Evolutionary conservation across 352 stramenopile genomes (phyloP).

Genomic region (Globisporangium cylindrosporum): DNA sequence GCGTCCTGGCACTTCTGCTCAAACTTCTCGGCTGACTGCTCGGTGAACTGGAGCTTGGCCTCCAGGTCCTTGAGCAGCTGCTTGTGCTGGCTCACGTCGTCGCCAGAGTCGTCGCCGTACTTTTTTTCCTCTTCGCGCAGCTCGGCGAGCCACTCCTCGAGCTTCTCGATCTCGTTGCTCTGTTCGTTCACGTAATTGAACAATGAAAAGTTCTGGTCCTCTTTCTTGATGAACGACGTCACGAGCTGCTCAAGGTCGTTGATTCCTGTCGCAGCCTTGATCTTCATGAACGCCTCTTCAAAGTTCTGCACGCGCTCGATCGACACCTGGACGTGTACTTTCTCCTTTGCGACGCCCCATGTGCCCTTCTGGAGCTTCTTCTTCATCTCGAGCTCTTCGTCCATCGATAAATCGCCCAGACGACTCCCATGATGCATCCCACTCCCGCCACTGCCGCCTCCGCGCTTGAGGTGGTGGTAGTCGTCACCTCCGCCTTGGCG

Average conservation of each 20-base stretch:
- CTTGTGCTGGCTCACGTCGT: slow-evolving; percentile 89
- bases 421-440: slow-evolving; percentile 12
- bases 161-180: slow-evolving; percentile 92
- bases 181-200: slow-evolving; percentile 96
- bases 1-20: slow-evolving; percentile 88
- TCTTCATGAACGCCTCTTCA: slow-evolving; percentile 94
- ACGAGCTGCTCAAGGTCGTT: slow-evolving; percentile 92
- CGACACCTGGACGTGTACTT: slow-evolving; percentile 85
- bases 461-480: slow-evolving; percentile 20
- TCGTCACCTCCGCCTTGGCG: slow-evolving; percentile 30
- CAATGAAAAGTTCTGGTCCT: slow-evolving; percentile 96
- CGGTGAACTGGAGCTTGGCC: slow-evolving; percentile 62
- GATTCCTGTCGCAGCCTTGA: slow-evolving; percentile 91
- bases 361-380: slow-evolving; percentile 72
- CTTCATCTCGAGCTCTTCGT: slow-evolving; percentile 72
- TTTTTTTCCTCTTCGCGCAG: slow-evolving; percentile 83
- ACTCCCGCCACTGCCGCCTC: slow-evolving; percentile 4
- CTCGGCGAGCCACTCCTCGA: slow-evolving; percentile 79
- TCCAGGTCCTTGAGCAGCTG: slow-evolving; percentile 89
- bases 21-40: slow-evolving; percentile 87
- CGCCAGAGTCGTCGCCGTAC: slow-evolving; percentile 79
- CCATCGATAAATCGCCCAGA: slow-evolving; percentile 42
- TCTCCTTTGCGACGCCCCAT: slow-evolving; percentile 84
- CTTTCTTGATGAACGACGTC: slow-evolving; percentile 92
- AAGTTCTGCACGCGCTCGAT: slow-evolving; percentile 93